phyloP scores from a whole-genome alignment of 73 alveolate genomes.

The Effrenium voratum region DNA sequence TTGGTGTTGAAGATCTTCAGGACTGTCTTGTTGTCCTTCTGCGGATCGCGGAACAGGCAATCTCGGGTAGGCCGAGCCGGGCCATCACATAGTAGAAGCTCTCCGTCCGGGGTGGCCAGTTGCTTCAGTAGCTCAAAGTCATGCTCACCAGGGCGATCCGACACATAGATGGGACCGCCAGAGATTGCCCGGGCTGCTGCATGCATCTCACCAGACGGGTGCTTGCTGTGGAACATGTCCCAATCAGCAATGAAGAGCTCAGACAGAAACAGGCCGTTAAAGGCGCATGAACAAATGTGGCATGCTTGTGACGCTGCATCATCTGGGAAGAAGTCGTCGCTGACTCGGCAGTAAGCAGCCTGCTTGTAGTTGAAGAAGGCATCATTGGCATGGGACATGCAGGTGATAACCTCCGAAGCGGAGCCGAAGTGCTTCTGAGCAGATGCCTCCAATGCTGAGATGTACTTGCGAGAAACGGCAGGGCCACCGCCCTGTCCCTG shows the following conservation, averaged over 20 bases:
- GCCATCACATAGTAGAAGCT: constrained; percentile 36
- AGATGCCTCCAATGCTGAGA: constrained; percentile 25
- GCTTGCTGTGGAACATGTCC: constrained; percentile 60
- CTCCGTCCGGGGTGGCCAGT: constrained; percentile 31
- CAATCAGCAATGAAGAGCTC: constrained; percentile 17
- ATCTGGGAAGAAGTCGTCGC: constrained; percentile 50
- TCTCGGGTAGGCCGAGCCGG: constrained; percentile 47
- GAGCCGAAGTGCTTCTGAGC: constrained; percentile 34
- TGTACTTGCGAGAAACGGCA: constrained; percentile 32
- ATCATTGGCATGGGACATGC: constrained; percentile 48
- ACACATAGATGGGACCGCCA: constrained; percentile 41
- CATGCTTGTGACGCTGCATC: constrained; percentile 46
- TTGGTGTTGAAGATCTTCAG: constrained; percentile 43
- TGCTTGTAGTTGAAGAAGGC: constrained; percentile 29
- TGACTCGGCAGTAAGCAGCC: constrained; percentile 19
- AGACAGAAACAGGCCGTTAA: constrained; percentile 29
- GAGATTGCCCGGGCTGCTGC: constrained; percentile 41
- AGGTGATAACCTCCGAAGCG: constrained; percentile 11
- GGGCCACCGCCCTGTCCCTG: constrained; percentile 40
- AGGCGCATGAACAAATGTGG: constrained; percentile 41
- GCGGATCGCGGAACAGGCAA: constrained; percentile 36
- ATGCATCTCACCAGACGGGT: constrained; percentile 42
- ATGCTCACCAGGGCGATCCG: constrained; percentile 53
- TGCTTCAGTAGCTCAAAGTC: constrained; percentile 15
- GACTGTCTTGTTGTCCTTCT: constrained; percentile 13